phyloP scores from a whole-genome alignment of 805 yeast species.

The Yarrowia keelungensis region DNA sequence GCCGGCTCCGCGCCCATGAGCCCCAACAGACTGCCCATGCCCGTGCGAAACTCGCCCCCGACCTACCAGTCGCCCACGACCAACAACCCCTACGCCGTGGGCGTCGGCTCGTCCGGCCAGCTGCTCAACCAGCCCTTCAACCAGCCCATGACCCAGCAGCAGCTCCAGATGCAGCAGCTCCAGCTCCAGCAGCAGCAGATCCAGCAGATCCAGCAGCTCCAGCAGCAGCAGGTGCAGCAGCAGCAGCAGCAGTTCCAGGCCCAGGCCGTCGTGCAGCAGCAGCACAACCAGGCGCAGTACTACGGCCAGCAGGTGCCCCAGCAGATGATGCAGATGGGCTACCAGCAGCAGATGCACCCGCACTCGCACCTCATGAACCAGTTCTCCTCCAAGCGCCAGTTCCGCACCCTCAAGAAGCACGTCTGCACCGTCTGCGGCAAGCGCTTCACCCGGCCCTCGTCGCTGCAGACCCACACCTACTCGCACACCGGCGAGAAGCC shows the following conservation, averaged over 20 bases:
- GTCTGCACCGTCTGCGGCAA: slow-evolving; percentile 65
- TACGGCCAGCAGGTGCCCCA: slow-evolving; percentile 35
- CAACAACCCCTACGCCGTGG: slow-evolving; percentile 42
- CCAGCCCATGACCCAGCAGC: slow-evolving; percentile 63
- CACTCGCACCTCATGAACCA: slow-evolving; percentile 37
- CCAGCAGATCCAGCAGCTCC: slow-evolving; percentile 30
- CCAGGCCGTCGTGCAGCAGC: slow-evolving; percentile 18
- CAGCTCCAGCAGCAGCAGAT: slow-evolving; percentile 65
- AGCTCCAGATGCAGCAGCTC: slow-evolving; percentile 63
- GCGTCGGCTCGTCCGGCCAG: slow-evolving; percentile 49
- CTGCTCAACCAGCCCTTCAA: slow-evolving; percentile 54
- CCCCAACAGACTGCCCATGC: slow-evolving; percentile 34
- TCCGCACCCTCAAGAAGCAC: slow-evolving; percentile 46
- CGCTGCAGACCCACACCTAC: slow-evolving; percentile 79
- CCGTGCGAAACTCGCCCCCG: slow-evolving; percentile 20
- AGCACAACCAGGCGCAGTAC: slow-evolving; percentile 17
- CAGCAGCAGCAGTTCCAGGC: slow-evolving; percentile 37
- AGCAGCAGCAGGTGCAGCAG: slow-evolving; percentile 35
- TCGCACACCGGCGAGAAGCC: slow-evolving; percentile 86
- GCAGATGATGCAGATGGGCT: slow-evolving; percentile 31
- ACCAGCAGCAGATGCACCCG: slow-evolving; percentile 36
- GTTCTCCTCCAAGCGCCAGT: slow-evolving; percentile 34
- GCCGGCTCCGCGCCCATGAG: slow-evolving; percentile 40
- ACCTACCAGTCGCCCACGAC: slow-evolving; percentile 29
- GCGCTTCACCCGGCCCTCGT: slow-evolving; percentile 83